Conservation (phyloP, 2,329 filamentous ascomycete species). For the Peltaster fructicola region DNA sequence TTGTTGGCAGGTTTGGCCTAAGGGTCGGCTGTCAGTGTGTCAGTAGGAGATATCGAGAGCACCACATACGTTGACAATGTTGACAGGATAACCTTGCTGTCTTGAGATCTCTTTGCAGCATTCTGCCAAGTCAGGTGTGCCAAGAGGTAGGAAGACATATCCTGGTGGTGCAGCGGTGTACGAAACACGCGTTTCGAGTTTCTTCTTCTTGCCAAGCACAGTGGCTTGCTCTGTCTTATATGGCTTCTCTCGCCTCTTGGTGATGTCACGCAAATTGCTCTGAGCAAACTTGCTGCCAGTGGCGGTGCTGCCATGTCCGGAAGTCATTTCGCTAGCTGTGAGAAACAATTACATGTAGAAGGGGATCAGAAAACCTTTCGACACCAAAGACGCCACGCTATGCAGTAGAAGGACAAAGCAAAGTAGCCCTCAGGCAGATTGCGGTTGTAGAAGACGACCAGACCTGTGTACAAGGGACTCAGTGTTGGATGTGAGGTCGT, state of each 20-base stretch:
- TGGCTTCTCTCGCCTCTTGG: conserved; percentile 23
- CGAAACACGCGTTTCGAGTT: conserved; percentile 33
- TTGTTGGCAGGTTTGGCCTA: conserved; percentile 10
- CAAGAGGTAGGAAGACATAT: conserved; percentile 44
- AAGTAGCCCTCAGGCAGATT: too few species aligned
- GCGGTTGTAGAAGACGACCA: too few species aligned
- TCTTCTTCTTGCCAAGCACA: conserved; percentile 42
- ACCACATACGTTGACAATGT: conserved; percentile 42
- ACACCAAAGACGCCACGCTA: too few species aligned
- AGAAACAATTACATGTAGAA: too few species aligned
- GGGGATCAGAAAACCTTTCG: too few species aligned
- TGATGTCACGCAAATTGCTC: conserved; percentile 8
- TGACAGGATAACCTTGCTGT: conserved; percentile 34
- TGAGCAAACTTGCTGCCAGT: too few species aligned
- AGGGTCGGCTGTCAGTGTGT: conserved; percentile 1
- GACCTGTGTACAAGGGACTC: too few species aligned
- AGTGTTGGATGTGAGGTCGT: too few species aligned
- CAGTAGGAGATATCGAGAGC: background rate
- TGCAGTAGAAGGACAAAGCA: too few species aligned
- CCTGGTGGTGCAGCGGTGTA: conserved; percentile 26
- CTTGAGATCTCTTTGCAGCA: conserved; percentile 43
- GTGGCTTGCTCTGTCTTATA: conserved; percentile 43
- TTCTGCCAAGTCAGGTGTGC: conserved; percentile 40
- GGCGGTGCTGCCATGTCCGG: too few species aligned
- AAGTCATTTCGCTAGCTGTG: too few species aligned